Evolutionary conservation across 352 stramenopile species (phyloP), one percentile per base, ranked within the genome.

Genomic region (Globisporangium perplexum): DNA sequence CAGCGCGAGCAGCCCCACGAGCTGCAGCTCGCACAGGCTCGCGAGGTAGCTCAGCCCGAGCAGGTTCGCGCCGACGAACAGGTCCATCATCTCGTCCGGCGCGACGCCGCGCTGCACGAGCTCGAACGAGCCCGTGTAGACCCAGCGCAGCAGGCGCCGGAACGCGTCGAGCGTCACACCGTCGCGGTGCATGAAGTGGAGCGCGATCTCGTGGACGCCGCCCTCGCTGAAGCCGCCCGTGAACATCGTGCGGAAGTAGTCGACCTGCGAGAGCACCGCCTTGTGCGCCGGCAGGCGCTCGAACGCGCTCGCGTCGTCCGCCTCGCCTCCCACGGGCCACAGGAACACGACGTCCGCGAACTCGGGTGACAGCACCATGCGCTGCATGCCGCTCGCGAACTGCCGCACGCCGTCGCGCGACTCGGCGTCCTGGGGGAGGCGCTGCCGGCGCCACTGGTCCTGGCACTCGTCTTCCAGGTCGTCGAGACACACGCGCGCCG

Each of bases 241-340:
- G 50, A 93, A 88, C 79, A 93, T 89, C 8, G 74, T 83, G 36
- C 73, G 77, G 59, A 90, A 93, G 63, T 93, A 93, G 18, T 83
- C 65, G n/a, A 90, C 77, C 48, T 90, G 75, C 0, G 74, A 76
- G 14, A 93, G 68, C 30, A 93, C 65, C 20, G 74, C 77, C 58
- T 87, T 87, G 55, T 93, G 82, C 12, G 75, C 82, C 5, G 72
- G 75, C 22, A 92, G 45, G 11, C 68, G 66, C 52, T 66, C 55
- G 36, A 69, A 80, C 33, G 24, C 26, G 6, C n/a, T 43, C 45
- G 6, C 31, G 3, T 3, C 35, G 6, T 33, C 42, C 39, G 23
- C n/a, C n/a, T n/a, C n/a, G n/a, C n/a, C n/a, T n/a, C n/a, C n/a
- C n/a, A n/a, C 35, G n/a, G 82, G 78, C 82, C 82, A 93, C n/a